Evolutionary conservation across 495 filamentous ascomycete species (phyloP), one percentile per base, ranked within the genome.

Genomic region (Saxophila tyrrhenica): DNA sequence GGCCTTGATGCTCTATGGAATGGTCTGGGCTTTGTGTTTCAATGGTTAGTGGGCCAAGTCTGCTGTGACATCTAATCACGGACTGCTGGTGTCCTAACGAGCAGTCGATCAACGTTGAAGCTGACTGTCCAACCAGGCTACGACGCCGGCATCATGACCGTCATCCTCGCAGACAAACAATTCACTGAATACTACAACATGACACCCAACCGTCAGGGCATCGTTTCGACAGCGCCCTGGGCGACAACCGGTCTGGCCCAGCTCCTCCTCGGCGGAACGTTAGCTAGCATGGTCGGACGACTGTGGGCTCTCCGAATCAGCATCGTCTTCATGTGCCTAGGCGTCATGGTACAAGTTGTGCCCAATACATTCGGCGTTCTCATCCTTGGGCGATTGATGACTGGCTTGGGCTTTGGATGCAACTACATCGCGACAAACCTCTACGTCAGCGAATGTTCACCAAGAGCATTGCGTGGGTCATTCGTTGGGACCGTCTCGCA

Each of bases 131-230:
- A n/a, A n/a, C n/a, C n/a, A n/a, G n/a, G 68, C 10, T 71, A 69
- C 43, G 69, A 70, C 62, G 66, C 69, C 29, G 69, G 69, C 2
- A 67, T 71, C 51, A 68, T 69, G 65, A 66, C 68, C 10, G 67
- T 69, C 51, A 71, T 71, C 41, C 46, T 71, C 41, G 66, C 68
- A 13, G 68, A 71, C 43, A 55, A 66, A 32, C 68, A 69, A 21
- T 71, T 71, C 38, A 69, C 60, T 23, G 50, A 62, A 3, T 71
- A 71, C 54, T 71, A 69, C 50, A 41, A 49, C 10, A 62, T 71
- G 32, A 57, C 65, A 43, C 56, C 52, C 8, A 63, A 59, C 19
- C 62, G 59, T 39, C 58, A 61, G 10, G 69, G 68, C 15, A 54
- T 70, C 24, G 58, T 71, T n/a, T 69, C 68, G 2, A 68, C 60